phyloP scores from a whole-genome alignment of 1,139 yeast species.

The Pichia sp. region DNA sequence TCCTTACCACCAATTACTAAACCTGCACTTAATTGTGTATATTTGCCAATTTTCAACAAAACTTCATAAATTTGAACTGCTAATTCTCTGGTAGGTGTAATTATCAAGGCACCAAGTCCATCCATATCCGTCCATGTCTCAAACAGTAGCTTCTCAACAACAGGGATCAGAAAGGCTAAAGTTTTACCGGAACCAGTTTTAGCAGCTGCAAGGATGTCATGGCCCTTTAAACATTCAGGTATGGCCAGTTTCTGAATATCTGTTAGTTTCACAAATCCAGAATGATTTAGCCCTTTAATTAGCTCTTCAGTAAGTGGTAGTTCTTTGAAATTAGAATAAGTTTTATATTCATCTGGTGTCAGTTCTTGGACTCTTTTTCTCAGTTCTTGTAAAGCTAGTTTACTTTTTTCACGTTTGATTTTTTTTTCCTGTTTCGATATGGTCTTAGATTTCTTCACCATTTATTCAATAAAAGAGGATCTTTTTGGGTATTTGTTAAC shows the following conservation, averaged over 20 bases:
- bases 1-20: constrained; percentile 96
- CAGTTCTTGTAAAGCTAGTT: constrained; percentile 38
- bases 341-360: constrained; percentile 32
- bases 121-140: constrained; percentile 81
- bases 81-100: constrained; percentile 90
- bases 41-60: constrained; percentile 71
- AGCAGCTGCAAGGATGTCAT: constrained; percentile 88
- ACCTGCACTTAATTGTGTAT: constrained; percentile 83
- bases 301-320: constrained; percentile 69
- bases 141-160: constrained; percentile 62
- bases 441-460: constrained; percentile 35
- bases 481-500: too few relatives aligned
- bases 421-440: constrained; percentile 36
- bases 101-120: constrained; percentile 87
- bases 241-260: constrained; percentile 82
- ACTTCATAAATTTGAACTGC: constrained; percentile 95
- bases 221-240: constrained; percentile 68
- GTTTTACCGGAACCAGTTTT: constrained; percentile 97
- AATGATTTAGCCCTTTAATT: constrained; percentile 62
- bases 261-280: constrained; percentile 68
- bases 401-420: constrained; percentile 35
- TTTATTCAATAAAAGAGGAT: constrained; percentile 12
- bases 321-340: constrained; percentile 35
- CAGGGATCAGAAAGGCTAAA: constrained; percentile 81
- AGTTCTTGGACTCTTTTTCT: constrained; percentile 43